These are phyloP conservation scores for Scheffersomyces spartinae DNA, from an alignment of 805 yeast species.

Conservation along the genomic window DNA sequence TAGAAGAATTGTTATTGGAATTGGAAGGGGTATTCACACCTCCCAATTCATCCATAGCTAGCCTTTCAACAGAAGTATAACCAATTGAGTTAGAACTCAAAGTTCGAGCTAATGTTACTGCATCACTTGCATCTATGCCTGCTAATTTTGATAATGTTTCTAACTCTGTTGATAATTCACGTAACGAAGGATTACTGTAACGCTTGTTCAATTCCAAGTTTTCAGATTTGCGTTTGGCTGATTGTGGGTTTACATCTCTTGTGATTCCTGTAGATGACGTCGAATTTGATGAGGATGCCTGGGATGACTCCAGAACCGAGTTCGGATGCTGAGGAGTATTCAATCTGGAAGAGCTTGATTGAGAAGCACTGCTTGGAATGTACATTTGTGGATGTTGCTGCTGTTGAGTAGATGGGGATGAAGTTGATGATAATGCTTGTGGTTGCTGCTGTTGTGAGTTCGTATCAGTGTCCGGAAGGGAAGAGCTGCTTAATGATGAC, in stretches of 20 bases:
- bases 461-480: too few relatives aligned
- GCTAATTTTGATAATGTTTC: constrained; percentile 66
- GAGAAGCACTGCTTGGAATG: too few relatives aligned
- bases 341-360: too few relatives aligned
- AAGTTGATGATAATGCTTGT: too few relatives aligned
- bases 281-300: neutral
- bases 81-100: constrained; percentile 62
- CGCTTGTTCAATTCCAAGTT: constrained; percentile 6
- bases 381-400: too few relatives aligned
- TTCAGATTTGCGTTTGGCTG: too few relatives aligned
- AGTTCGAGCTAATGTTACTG: constrained; percentile 72
- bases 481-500: too few relatives aligned
- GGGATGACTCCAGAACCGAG: constrained; percentile 1
- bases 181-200: constrained; percentile 47
- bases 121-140: constrained; percentile 69
- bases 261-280: neutral
- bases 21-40: constrained; percentile 13
- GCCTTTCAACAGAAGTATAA: constrained; percentile 37
- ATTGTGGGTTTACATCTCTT: too few relatives aligned
- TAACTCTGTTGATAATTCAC: constrained; percentile 64
- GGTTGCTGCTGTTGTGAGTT: neutral
- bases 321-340: too few relatives aligned
- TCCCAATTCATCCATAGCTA: constrained; percentile 31
- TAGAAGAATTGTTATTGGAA: constrained; percentile 8
- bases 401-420: too few relatives aligned